Percentiles rank a stretch among this genome's conserved stretches.
phyloP scores from a whole-genome alignment of 441 rosid genomes.

The Pelargonium cotyledonis region DNA sequence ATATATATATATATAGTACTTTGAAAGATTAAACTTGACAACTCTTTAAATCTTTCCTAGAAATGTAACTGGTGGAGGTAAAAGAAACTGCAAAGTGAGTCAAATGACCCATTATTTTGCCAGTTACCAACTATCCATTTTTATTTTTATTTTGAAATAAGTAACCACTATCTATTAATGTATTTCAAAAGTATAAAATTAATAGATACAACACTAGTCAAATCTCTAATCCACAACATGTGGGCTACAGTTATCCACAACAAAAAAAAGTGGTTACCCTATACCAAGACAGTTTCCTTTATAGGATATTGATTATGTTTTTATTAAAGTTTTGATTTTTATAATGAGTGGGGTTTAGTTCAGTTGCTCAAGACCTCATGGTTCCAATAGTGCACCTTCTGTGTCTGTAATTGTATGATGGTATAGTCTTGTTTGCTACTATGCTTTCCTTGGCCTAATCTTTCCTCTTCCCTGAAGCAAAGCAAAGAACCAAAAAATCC shows the following conservation, averaged over 20 bases:
- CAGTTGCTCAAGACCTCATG: background rate
- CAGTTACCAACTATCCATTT: background rate
- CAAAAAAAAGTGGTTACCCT: background rate
- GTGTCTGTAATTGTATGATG: too few species aligned
- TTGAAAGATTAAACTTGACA: too few species aligned
- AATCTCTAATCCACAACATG: background rate
- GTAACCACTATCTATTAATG: background rate
- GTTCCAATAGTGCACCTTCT: background rate
- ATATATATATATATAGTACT: too few species aligned
- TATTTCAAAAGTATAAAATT: too few species aligned
- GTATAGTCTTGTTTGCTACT: background rate
- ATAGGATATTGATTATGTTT: background rate
- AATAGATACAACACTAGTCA: background rate
- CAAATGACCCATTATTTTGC: too few species aligned
- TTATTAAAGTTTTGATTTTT: background rate
- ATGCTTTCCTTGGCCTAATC: background rate
- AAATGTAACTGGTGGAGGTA: too few species aligned
- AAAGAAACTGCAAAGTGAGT: too few species aligned
- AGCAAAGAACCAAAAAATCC: background rate
- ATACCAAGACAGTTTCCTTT: background rate
- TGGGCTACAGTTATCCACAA: background rate
- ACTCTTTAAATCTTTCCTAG: too few species aligned
- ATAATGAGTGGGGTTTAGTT: background rate
- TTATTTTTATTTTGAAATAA: too few species aligned
- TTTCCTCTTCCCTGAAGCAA: background rate